Conservation (phyloP, 2,329 filamentous ascomycete genomes). For the Monilinia polystroma region DNA sequence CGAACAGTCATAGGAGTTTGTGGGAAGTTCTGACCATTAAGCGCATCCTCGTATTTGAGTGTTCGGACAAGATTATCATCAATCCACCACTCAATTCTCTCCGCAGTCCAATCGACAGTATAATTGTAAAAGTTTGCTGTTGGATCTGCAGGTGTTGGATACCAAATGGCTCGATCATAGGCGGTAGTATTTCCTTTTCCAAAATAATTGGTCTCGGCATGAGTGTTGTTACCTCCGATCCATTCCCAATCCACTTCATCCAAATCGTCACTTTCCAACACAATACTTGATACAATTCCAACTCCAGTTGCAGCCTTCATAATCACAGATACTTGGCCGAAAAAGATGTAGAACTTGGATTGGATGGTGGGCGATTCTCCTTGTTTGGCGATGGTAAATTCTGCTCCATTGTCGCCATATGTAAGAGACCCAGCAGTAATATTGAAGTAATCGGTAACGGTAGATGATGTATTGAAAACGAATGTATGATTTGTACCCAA, state of each 20-base stretch:
- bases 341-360: slow-evolving; percentile 83
- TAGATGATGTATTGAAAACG: slow-evolving; percentile 60
- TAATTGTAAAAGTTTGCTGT: slow-evolving; percentile 65
- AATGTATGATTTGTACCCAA: slow-evolving; percentile 63
- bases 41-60: slow-evolving; percentile 59
- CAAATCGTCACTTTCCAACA: slow-evolving; percentile 78
- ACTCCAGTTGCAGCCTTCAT: slow-evolving; percentile 73
- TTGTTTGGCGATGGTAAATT: slow-evolving; percentile 68
- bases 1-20: slow-evolving; percentile 75
- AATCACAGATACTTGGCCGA: slow-evolving; percentile 73
- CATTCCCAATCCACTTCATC: slow-evolving; percentile 91
- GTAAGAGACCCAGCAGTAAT: slow-evolving; percentile 64
- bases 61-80: slow-evolving; percentile 66
- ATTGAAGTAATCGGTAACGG: slow-evolving; percentile 60
- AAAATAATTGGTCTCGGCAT: slow-evolving; percentile 73
- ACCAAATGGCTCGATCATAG: slow-evolving; percentile 67
- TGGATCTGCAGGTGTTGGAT: slow-evolving; percentile 53
- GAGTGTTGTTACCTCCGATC: slow-evolving; percentile 63
- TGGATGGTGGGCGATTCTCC: slow-evolving; percentile 77
- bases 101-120: slow-evolving; percentile 70
- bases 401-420: slow-evolving; percentile 63
- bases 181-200: slow-evolving; percentile 70
- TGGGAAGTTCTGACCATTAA: slow-evolving; percentile 64
- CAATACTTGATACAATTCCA: slow-evolving; percentile 79
- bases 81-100: slow-evolving; percentile 66